Conservation (phyloP, 306 rosid species). For the Corylus heterophylla region DNA sequence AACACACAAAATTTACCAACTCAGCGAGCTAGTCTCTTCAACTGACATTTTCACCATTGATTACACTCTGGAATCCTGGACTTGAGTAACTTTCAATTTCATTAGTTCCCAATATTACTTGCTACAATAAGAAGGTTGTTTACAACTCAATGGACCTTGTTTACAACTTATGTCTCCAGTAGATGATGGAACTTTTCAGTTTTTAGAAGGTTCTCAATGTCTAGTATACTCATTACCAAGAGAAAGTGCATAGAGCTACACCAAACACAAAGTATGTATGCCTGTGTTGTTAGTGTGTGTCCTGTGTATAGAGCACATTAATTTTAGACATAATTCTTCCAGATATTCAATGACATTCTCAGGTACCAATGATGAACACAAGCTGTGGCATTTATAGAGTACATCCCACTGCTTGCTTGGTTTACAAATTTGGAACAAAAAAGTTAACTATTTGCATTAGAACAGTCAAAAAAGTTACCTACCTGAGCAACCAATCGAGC, state of each 20-base stretch:
- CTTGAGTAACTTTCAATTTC: background rate
- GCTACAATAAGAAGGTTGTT: background rate
- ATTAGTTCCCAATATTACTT: background rate
- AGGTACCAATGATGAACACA: slow-evolving; percentile 26
- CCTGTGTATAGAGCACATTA: background rate
- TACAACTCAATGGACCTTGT: background rate
- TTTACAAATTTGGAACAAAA: slow-evolving; percentile 8
- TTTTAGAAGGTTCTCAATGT: background rate
- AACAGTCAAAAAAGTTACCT: slow-evolving; percentile 21
- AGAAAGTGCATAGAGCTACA: background rate
- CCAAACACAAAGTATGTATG: background rate
- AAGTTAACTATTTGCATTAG: background rate
- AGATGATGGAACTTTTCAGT: background rate
- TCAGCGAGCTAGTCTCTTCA: background rate
- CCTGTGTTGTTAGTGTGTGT: background rate
- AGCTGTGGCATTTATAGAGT: background rate
- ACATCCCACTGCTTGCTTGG: slow-evolving; percentile 8
- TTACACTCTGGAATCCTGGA: background rate
- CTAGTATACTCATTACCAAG: background rate
- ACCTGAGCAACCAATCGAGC: slow-evolving; percentile 98
- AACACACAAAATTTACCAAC: background rate
- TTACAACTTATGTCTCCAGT: background rate
- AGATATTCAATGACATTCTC: background rate
- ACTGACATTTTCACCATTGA: background rate
- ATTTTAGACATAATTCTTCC: background rate